These are phyloP conservation scores for Penicillium subrubescens DNA, from an alignment of 495 filamentous ascomycete species.

Conservation along the genomic window DNA sequence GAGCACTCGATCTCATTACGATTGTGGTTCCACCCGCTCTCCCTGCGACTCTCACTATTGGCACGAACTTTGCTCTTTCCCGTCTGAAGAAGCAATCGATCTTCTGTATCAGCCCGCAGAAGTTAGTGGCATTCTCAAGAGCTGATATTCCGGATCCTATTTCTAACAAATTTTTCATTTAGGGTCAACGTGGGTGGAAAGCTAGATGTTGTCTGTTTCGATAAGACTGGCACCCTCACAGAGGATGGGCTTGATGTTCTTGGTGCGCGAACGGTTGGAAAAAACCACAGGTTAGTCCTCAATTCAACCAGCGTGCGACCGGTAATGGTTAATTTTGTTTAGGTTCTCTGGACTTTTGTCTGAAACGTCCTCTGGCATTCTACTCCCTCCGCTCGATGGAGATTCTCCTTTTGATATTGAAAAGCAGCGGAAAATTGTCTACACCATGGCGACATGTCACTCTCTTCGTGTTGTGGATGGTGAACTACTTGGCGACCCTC, in stretches of 20 bases:
- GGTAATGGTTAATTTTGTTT: slow-evolving; percentile 17
- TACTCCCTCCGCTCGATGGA: slow-evolving; percentile 41
- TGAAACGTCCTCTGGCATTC: slow-evolving; percentile 54
- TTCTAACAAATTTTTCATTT: slow-evolving; percentile 2
- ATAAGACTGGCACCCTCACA: slow-evolving; percentile 97
- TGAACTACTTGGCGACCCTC: slow-evolving; percentile 88
- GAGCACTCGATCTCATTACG: slow-evolving; percentile 93
- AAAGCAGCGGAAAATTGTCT: slow-evolving; percentile 69
- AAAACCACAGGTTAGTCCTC: slow-evolving; percentile 48
- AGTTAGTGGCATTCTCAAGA: slow-evolving; percentile 34
- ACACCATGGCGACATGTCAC: slow-evolving; percentile 98
- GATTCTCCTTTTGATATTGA: slow-evolving; percentile 61
- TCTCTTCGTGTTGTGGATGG: slow-evolving; percentile 83
- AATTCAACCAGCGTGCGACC: background rate
- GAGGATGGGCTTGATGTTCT: slow-evolving; percentile 97
- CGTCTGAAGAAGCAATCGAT: slow-evolving; percentile 85
- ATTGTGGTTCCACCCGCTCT: slow-evolving; percentile 97
- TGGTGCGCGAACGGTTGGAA: slow-evolving; percentile 75
- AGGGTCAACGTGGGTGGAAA: slow-evolving; percentile 95
- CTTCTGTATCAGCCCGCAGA: slow-evolving; percentile 96
- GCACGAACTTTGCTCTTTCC: slow-evolving; percentile 90
- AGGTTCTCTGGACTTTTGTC: slow-evolving; percentile 65
- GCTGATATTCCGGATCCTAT: background rate
- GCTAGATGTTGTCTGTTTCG: slow-evolving; percentile 94
- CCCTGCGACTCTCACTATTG: slow-evolving; percentile 95